These are phyloP conservation scores for Drechslerella dactyloides DNA, from an alignment of 2,329 filamentous ascomycete genomes.

Conservation along the genomic window DNA sequence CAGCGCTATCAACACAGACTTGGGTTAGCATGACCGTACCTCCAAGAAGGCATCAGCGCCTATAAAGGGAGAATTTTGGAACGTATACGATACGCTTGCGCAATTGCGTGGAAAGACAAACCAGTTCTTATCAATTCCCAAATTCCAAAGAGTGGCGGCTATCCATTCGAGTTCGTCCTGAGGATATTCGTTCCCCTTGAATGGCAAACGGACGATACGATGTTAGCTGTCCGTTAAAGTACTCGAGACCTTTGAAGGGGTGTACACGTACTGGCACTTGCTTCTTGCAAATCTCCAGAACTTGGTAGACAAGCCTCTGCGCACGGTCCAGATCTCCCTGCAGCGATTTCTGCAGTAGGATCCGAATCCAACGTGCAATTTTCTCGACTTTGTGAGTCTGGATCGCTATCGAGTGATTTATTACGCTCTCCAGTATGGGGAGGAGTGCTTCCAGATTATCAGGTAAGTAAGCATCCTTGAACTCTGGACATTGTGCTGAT, in stretches of 20 bases:
- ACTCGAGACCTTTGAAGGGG: not conserved
- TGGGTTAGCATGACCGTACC: slow-evolving; percentile 64
- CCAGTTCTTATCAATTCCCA: slow-evolving; percentile 54
- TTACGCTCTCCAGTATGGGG: slow-evolving; percentile 24
- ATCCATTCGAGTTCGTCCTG: slow-evolving; percentile 76
- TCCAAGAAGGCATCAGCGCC: slow-evolving; percentile 53
- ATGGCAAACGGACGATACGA: slow-evolving; percentile 53
- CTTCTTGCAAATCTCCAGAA: slow-evolving; percentile 40
- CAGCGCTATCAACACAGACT: slow-evolving; percentile 69
- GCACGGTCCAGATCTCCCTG: slow-evolving; percentile 21
- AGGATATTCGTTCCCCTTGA: slow-evolving; percentile 63
- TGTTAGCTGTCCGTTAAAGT: not conserved
- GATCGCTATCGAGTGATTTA: slow-evolving; percentile 52
- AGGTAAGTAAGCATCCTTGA: too few species aligned
- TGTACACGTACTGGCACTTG: slow-evolving; percentile 15
- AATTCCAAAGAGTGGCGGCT: slow-evolving; percentile 58
- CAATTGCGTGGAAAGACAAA: slow-evolving; percentile 41
- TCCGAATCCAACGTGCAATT: slow-evolving; percentile 53
- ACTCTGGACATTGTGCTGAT: too few species aligned
- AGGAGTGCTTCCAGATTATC: slow-evolving; percentile 29
- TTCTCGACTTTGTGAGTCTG: slow-evolving; percentile 61
- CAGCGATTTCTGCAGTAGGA: slow-evolving; percentile 48
- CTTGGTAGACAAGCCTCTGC: slow-evolving; percentile 35
- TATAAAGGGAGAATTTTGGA: too few species aligned
- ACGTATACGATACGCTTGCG: too few species aligned